phyloP scores from a whole-genome alignment of 106 monocot species.

The Gastrodia elata region DNA sequence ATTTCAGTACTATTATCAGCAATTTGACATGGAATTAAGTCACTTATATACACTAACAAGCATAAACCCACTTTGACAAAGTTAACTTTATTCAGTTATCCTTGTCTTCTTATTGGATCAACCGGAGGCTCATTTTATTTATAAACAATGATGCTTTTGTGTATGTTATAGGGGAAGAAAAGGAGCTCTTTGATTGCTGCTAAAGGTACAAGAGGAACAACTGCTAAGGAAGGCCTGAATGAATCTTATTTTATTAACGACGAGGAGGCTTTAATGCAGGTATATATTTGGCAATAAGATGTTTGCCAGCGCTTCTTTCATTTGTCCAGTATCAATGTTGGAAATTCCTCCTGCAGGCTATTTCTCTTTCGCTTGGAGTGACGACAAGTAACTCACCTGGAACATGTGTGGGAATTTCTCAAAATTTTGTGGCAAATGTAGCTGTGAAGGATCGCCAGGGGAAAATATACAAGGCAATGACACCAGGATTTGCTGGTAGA shows the following conservation, averaged over 20 bases:
- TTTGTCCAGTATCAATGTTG: neutral
- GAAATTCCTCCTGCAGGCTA: constrained; percentile 39
- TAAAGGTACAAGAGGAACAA: constrained; percentile 13
- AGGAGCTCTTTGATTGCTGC: constrained; percentile 12
- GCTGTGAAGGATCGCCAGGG: neutral
- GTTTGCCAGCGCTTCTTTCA: neutral
- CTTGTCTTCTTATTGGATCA: too few relatives aligned
- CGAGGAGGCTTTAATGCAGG: constrained; percentile 53
- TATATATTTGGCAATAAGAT: constrained; percentile 6
- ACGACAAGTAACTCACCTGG: constrained; percentile 3
- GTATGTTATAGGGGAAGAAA: constrained; percentile 35
- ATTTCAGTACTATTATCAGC: too few relatives aligned
- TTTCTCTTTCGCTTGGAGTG: constrained; percentile 66
- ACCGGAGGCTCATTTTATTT: too few relatives aligned
- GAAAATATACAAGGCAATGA: constrained; percentile 11
- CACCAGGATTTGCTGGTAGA: constrained; percentile 11
- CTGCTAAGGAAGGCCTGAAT: neutral
- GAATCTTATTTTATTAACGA: constrained; percentile 28
- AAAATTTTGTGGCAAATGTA: constrained; percentile 9
- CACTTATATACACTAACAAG: too few relatives aligned
- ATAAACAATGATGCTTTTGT: constrained; percentile 4
- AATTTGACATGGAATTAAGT: too few relatives aligned
- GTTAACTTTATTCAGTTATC: too few relatives aligned
- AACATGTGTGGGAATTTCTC: constrained; percentile 1
- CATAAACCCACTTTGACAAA: too few relatives aligned